Percentiles rank a stretch among this genome's conserved stretches.
These are phyloP conservation scores for Pseudocercospora fuligena DNA, from an alignment of 2,329 filamentous ascomycete species.

Conservation along the genomic window DNA sequence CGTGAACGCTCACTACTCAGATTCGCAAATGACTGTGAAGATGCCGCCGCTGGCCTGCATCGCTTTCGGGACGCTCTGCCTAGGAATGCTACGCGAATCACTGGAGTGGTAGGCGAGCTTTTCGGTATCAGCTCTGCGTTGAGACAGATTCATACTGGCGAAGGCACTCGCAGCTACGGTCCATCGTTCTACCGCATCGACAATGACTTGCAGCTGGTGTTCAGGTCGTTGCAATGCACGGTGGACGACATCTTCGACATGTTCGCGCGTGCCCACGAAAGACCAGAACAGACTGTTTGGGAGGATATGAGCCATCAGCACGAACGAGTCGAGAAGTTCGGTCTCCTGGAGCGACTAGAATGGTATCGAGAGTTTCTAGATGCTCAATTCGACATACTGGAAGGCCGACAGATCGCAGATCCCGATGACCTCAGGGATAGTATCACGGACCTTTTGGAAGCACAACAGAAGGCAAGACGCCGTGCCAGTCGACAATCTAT, in stretches of 20 bases:
- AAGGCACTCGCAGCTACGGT: constrained; percentile 47
- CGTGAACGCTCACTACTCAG: constrained; percentile 22
- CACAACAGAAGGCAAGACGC: constrained; percentile 21
- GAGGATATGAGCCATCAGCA: constrained; percentile 54
- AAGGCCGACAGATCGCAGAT: constrained; percentile 14
- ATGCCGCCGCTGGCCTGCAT: constrained; percentile 43
- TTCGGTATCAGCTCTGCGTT: constrained; percentile 60
- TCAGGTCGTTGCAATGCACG: constrained; percentile 56
- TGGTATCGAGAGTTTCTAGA: constrained; percentile 57
- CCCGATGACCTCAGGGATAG: constrained; percentile 10
- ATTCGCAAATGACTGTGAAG: constrained; percentile 26
- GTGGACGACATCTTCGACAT: constrained; percentile 56
- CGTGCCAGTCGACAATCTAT: constrained; percentile 1
- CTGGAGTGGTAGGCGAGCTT: constrained; percentile 58
- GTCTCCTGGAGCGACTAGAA: constrained; percentile 54
- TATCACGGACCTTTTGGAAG: constrained; percentile 19
- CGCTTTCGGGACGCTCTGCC: constrained; percentile 57
- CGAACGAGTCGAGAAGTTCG: constrained; percentile 51
- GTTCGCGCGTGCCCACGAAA: constrained; percentile 47
- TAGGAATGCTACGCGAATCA: constrained; percentile 58
- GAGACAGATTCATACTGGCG: constrained; percentile 52
- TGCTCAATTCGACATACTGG: constrained; percentile 36
- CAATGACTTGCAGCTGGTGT: constrained; percentile 55
- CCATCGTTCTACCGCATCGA: constrained; percentile 47
- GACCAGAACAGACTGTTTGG: constrained; percentile 57